These are phyloP conservation scores for Blechomonas ayalai DNA, from an alignment of 208 protist genomes.

Conservation along the genomic window DNA sequence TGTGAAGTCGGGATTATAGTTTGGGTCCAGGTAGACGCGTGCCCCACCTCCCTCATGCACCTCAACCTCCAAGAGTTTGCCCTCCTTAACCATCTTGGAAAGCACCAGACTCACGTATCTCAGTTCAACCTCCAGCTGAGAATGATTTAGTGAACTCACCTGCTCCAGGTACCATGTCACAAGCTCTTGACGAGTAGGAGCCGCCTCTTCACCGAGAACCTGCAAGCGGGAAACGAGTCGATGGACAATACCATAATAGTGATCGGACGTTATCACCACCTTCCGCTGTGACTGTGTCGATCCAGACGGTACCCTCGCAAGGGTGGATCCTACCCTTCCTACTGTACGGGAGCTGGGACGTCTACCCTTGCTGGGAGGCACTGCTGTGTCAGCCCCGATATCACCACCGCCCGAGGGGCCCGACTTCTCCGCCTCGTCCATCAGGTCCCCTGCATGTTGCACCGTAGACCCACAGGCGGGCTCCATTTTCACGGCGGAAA, in stretches of 20 bases:
- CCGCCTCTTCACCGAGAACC: conserved; percentile 50
- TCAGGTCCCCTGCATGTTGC: conserved; percentile 1
- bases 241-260: conserved; percentile 86
- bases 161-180: conserved; percentile 86
- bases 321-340: conserved; percentile 3
- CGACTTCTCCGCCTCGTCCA: conserved; percentile 1
- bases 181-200: conserved; percentile 70
- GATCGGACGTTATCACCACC: conserved; percentile 73
- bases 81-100: conserved; percentile 68
- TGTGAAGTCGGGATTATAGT: conserved; percentile 74
- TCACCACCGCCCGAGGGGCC: background rate
- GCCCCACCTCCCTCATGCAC: conserved; percentile 46
- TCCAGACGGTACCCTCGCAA: background rate
- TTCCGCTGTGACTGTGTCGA: conserved; percentile 14
- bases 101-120: conserved; percentile 74
- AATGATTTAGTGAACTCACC: conserved; percentile 65
- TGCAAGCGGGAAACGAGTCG: conserved; percentile 58
- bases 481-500: conserved; percentile 22
- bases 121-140: conserved; percentile 77
- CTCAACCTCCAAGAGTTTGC: conserved; percentile 81
- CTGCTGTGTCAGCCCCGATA: background rate
- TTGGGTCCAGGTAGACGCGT: conserved; percentile 79
- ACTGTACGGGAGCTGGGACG: conserved; percentile 3
- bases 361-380: background rate
- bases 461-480: background rate